phyloP scores from a whole-genome alignment of 495 filamentous ascomycete genomes.

The Talaromyces thailandensis region DNA sequence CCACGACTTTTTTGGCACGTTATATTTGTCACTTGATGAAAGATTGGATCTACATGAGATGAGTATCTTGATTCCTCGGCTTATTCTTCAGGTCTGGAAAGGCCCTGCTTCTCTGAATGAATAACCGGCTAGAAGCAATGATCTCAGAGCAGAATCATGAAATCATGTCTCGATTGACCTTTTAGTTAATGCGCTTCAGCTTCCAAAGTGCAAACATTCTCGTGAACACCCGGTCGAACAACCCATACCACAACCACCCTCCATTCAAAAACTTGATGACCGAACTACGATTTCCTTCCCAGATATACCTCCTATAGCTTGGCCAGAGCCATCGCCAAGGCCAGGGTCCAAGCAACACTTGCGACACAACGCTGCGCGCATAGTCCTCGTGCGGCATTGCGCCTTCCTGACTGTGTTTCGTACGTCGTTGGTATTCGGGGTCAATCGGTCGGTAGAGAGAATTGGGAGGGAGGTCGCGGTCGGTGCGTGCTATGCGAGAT shows the following conservation, averaged over 20 bases:
- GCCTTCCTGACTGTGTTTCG: conserved; percentile 47
- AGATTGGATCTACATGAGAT: not conserved
- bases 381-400: conserved; percentile 45
- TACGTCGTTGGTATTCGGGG: conserved; percentile 39
- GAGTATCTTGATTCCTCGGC: not conserved
- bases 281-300: conserved; percentile 47
- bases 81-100: not conserved
- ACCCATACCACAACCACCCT: conserved; percentile 32
- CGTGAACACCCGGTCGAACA: conserved; percentile 31
- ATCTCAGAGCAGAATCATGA: not conserved
- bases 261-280: conserved; percentile 34
- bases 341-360: conserved; percentile 40
- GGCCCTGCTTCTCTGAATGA: too few relatives aligned
- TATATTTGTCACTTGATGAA: not conserved
- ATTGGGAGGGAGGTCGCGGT: conserved; percentile 35
- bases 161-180: not conserved
- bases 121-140: not conserved
- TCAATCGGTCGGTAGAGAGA: conserved; percentile 46
- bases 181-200: conserved; percentile 14
- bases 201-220: conserved; percentile 39
- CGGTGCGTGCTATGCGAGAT: conserved; percentile 44
- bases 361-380: conserved; percentile 46
- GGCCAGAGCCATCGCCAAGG: conserved; percentile 41
- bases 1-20: not conserved
- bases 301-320: conserved; percentile 39